Evolutionary conservation across 768 basidiomycete genomes (phyloP).

Genomic region (Termitomyces sp.): DNA sequence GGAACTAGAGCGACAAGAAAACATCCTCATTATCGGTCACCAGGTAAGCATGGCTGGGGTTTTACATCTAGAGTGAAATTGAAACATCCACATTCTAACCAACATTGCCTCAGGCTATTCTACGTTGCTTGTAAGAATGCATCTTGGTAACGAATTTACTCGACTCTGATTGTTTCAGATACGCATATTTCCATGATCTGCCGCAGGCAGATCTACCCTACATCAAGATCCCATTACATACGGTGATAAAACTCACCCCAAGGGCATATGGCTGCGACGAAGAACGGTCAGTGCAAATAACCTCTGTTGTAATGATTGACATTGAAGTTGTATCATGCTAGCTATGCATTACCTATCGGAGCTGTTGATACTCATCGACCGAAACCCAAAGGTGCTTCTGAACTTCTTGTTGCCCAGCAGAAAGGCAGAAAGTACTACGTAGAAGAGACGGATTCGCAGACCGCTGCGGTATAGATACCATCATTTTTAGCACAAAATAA

Average conservation of each 20-base stretch:
- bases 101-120: constrained; percentile 49
- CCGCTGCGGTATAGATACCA: not conserved
- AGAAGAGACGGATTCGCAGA: constrained; percentile 9
- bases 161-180: constrained; percentile 39
- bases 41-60: constrained; percentile 42
- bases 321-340: constrained; percentile 19
- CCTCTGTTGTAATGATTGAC: not conserved
- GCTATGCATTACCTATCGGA: constrained; percentile 83
- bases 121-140: constrained; percentile 63
- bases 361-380: constrained; percentile 93
- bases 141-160: constrained; percentile 10
- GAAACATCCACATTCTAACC: not conserved
- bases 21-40: constrained; percentile 95
- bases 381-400: constrained; percentile 38
- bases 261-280: constrained; percentile 99
- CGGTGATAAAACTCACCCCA: constrained; percentile 96
- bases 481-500: not conserved
- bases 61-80: not conserved
- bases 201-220: constrained; percentile 94
- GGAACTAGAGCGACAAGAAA: constrained; percentile 97
- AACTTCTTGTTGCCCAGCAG: constrained; percentile 25
- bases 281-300: constrained; percentile 59
- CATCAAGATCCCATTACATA: constrained; percentile 95
- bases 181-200: constrained; percentile 94
- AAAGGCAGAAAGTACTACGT: constrained; percentile 41